phyloP scores from a whole-genome alignment of 106 monocot species.

The Platanthera guangdongensis region DNA sequence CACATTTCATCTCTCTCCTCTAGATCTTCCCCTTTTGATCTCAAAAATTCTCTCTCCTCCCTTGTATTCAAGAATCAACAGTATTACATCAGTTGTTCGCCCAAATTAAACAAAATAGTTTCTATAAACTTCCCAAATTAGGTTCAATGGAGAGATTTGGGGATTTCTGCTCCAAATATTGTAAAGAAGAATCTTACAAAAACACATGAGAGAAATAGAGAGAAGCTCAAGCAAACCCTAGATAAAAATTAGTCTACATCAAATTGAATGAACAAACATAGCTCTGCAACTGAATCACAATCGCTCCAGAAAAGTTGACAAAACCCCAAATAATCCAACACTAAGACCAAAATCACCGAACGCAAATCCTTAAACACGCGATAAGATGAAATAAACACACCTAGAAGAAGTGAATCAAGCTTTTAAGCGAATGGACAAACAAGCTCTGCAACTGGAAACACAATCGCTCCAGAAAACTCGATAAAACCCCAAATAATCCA shows the following conservation, averaged over 20 bases:
- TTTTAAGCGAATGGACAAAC: background rate
- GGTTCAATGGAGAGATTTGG: background rate
- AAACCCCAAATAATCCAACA: background rate
- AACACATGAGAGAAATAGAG: background rate
- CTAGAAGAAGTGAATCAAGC: background rate
- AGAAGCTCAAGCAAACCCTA: background rate
- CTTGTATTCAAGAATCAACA: too few relatives aligned
- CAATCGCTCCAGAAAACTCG: background rate
- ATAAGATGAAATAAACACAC: background rate
- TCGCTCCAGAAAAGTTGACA: background rate
- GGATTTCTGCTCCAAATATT: background rate
- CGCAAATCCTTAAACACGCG: background rate
- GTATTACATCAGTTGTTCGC: background rate
- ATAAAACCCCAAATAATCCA: background rate
- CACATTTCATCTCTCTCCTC: too few relatives aligned
- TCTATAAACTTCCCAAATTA: background rate
- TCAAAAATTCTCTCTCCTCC: too few relatives aligned
- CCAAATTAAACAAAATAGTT: background rate
- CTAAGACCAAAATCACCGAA: background rate
- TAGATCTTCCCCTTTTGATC: too few relatives aligned
- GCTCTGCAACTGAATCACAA: background rate
- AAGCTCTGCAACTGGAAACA: background rate
- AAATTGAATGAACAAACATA: background rate
- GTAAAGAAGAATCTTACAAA: background rate
- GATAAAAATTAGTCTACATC: background rate